phyloP scores from a whole-genome alignment of 768 basidiomycete genomes.

The Leccinum pellstonianum region DNA sequence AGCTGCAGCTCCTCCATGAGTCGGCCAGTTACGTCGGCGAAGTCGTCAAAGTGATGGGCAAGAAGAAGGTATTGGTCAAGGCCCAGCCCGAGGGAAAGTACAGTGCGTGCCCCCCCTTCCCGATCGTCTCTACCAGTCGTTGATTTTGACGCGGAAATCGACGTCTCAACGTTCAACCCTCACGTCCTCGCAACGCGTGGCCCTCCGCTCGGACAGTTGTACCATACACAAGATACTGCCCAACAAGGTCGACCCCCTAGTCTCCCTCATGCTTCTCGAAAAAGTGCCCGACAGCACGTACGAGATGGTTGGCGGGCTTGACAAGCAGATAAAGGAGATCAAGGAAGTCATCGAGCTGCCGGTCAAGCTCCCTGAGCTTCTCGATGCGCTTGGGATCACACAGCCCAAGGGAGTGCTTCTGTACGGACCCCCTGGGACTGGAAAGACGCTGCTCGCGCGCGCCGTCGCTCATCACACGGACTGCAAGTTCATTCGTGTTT shows the following conservation, averaged over 20 bases:
- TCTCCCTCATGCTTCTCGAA: conserved; percentile 99
- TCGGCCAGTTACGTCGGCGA: conserved; percentile 98
- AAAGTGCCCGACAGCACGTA: conserved; percentile 99
- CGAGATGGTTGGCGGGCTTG: conserved; percentile 99
- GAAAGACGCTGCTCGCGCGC: conserved; percentile 28
- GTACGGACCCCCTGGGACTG: neutral
- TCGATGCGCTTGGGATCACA: conserved; percentile 75
- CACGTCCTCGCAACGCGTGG: conserved; percentile 87
- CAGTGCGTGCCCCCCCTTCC: conserved; percentile 54
- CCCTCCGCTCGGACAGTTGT: conserved; percentile 94
- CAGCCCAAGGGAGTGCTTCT: neutral
- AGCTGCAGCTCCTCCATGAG: conserved; percentile 89
- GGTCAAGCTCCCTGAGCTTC: conserved; percentile 96
- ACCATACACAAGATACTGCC: conserved; percentile 96
- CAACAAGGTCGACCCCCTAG: conserved; percentile 97
- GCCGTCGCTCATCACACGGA: conserved; percentile 98
- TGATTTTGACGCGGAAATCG: conserved; percentile 87
- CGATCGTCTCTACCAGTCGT: conserved; percentile 58
- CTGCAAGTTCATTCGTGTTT: conserved; percentile 66
- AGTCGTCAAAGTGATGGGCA: conserved; percentile 98
- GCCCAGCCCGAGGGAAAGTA: conserved; percentile 99
- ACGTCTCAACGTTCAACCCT: conserved; percentile 56
- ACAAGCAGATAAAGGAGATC: conserved; percentile 98
- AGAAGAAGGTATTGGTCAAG: conserved; percentile 98
- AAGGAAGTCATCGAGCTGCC: conserved; percentile 98